Conservation (phyloP, 768 basidiomycete species). For the Brasilioporus rufonigricans region DNA sequence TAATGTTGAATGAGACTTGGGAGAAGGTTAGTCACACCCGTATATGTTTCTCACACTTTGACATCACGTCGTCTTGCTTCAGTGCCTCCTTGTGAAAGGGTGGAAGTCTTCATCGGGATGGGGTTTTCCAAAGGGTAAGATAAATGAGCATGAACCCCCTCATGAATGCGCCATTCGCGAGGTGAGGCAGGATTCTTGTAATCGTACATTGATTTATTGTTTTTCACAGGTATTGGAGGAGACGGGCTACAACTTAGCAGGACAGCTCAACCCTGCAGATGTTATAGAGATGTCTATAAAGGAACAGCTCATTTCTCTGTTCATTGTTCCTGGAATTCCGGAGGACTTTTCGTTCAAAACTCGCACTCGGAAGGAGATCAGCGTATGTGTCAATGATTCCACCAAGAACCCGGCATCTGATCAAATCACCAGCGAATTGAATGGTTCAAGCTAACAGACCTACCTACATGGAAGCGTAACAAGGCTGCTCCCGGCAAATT, state of each 20-base stretch:
- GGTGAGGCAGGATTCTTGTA: constrained; percentile 43
- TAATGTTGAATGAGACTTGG: constrained; percentile 89
- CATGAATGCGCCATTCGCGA: constrained; percentile 88
- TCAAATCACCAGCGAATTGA: constrained; percentile 76
- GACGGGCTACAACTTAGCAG: constrained; percentile 87
- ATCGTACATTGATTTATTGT: constrained; percentile 6
- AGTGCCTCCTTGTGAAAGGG: constrained; percentile 98
- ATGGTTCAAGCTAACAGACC: constrained; percentile 87
- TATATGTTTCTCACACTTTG: constrained; percentile 8
- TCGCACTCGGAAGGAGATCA: constrained; percentile 96
- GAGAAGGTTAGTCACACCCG: constrained; percentile 67
- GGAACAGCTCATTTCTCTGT: constrained; percentile 89
- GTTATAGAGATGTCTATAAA: constrained; percentile 84
- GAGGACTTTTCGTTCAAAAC: constrained; percentile 91
- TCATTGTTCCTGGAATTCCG: constrained; percentile 82
- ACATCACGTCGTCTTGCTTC: constrained; percentile 7
- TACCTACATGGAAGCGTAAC: constrained; percentile 90
- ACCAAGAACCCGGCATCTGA: constrained; percentile 6
- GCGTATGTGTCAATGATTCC: constrained; percentile 51
- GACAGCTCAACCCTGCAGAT: constrained; percentile 60
- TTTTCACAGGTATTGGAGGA: constrained; percentile 86
- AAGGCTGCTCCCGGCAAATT: constrained; percentile 74
- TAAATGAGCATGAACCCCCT: constrained; percentile 89
- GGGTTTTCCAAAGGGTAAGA: constrained; percentile 99
- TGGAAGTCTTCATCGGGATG: constrained; percentile 97